phyloP scores from a whole-genome alignment of 768 basidiomycete species.

The Austroboletus eburneus region DNA sequence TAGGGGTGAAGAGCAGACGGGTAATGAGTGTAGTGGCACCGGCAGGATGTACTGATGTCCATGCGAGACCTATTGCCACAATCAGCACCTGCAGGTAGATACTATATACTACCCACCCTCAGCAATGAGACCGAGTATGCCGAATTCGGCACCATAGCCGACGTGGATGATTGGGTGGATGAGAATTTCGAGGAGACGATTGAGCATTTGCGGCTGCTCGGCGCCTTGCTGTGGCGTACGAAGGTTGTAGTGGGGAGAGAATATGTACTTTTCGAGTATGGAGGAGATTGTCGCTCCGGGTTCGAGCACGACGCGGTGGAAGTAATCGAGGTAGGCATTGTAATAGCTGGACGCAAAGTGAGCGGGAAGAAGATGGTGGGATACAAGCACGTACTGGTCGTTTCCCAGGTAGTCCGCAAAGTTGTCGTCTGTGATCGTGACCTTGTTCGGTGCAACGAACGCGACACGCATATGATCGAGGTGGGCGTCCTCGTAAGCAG shows the following conservation, averaged over 20 bases:
- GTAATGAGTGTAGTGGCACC: conserved; percentile 35
- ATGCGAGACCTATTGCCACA: conserved; percentile 48
- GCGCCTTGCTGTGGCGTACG: conserved; percentile 24
- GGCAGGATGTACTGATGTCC: conserved; percentile 47
- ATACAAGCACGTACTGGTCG: conserved; percentile 23
- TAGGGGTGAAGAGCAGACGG: conserved; percentile 27
- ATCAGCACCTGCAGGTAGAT: not conserved
- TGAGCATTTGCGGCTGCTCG: conserved; percentile 53
- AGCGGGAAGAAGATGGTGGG: not conserved
- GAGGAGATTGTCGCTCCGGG: conserved; percentile 28
- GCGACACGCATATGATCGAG: conserved; percentile 35
- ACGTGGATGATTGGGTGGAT: conserved; percentile 64
- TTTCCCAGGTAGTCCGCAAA: conserved; percentile 26
- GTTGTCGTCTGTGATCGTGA: conserved; percentile 24
- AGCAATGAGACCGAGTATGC: conserved; percentile 54
- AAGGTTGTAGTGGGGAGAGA: conserved; percentile 49
- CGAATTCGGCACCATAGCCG: conserved; percentile 64
- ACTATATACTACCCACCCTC: conserved; percentile 43
- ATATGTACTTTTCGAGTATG: conserved; percentile 59
- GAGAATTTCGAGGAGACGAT: conserved; percentile 53
- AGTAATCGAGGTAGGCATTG: conserved; percentile 32
- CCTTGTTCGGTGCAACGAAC: conserved; percentile 23
- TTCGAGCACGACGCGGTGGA: conserved; percentile 27
- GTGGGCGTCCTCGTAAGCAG: conserved; percentile 40
- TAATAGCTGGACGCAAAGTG: conserved; percentile 22